A percentile compares a stretch with the other conserved stretches of the same genome.
phyloP scores from a whole-genome alignment of 2,329 filamentous ascomycete species.

The Diaporthe aspalathi region DNA sequence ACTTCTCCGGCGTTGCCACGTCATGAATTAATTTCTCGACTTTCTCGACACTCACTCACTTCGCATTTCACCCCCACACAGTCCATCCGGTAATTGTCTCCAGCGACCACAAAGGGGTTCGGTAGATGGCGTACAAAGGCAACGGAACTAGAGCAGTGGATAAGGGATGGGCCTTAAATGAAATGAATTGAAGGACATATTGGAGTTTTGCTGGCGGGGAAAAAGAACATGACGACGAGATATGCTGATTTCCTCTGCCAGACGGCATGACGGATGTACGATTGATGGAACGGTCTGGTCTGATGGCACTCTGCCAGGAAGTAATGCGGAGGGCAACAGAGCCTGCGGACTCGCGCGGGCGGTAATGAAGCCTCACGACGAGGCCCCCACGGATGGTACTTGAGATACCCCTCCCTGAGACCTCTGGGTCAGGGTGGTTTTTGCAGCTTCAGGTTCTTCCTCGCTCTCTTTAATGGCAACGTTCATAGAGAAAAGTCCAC shows the following conservation, averaged over 20 bases:
- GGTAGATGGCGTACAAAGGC: constrained; percentile 27
- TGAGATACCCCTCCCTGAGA: constrained; percentile 41
- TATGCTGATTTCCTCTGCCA: constrained; percentile 32
- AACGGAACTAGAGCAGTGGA: constrained; percentile 20
- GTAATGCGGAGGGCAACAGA: constrained; percentile 35
- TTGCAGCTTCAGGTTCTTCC: constrained; percentile 32
- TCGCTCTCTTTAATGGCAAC: constrained; percentile 38
- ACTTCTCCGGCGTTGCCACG: constrained; percentile 12
- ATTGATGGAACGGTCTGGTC: constrained; percentile 8
- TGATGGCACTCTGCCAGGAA: constrained; percentile 28
- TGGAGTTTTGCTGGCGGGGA: constrained; percentile 32
- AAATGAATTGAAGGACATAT: constrained; percentile 35
- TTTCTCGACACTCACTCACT: constrained; percentile 33
- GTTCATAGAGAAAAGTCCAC: constrained; percentile 30
- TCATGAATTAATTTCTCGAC: constrained; percentile 34
- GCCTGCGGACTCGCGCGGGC: constrained; percentile 13
- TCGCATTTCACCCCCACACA: constrained; percentile 24
- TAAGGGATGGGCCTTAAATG: not conserved
- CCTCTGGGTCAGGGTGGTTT: constrained; percentile 35
- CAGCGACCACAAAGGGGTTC: constrained; percentile 11
- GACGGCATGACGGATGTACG: constrained; percentile 35
- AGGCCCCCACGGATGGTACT: constrained; percentile 37
- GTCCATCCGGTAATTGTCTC: constrained; percentile 28
- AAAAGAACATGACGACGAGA: constrained; percentile 28
- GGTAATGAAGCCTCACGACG: constrained; percentile 37